Conservation (phyloP, 2,329 filamentous ascomycete genomes). For the Chaetomium strumarium region DNA sequence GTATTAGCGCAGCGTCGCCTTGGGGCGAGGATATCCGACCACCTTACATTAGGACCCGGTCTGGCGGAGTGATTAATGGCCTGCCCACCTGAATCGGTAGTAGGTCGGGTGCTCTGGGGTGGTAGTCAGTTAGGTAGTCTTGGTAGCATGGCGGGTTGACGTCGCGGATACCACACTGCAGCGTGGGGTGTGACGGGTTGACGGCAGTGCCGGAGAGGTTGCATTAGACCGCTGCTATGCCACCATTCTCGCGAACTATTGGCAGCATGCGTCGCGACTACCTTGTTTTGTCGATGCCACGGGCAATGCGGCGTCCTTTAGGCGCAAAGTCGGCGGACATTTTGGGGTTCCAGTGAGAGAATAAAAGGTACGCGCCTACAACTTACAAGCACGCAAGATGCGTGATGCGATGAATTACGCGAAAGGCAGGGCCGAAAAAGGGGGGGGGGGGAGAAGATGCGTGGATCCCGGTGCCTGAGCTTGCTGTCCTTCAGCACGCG, state of each 20-base stretch:
- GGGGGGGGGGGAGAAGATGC: not conserved
- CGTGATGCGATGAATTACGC: not conserved
- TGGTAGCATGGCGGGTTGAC: not conserved
- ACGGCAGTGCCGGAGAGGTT: not conserved
- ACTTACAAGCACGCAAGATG: too few species aligned
- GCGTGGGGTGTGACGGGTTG: constrained; percentile 14
- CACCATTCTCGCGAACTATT: constrained; percentile 13
- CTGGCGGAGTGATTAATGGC: too few species aligned
- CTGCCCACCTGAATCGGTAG: too few species aligned
- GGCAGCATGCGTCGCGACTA: constrained; percentile 12
- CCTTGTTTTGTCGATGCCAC: not conserved
- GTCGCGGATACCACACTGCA: not conserved
- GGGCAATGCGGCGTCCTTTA: too few species aligned
- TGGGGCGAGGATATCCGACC: not conserved
- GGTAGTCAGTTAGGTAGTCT: too few species aligned
- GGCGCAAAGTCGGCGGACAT: too few species aligned
- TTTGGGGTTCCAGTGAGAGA: too few species aligned
- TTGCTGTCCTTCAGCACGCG: too few species aligned
- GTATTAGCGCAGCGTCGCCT: not conserved
- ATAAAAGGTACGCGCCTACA: too few species aligned
- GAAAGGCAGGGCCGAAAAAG: too few species aligned
- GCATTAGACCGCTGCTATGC: constrained; percentile 9
- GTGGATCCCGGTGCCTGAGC: not conserved
- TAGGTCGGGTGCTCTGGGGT: not conserved
- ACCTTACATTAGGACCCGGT: too few species aligned